Percentiles rank a stretch among this genome's conserved stretches.
Evolutionary conservation across 2,329 filamentous ascomycete species (phyloP).

Genomic region (Trichoderma polysporum): DNA sequence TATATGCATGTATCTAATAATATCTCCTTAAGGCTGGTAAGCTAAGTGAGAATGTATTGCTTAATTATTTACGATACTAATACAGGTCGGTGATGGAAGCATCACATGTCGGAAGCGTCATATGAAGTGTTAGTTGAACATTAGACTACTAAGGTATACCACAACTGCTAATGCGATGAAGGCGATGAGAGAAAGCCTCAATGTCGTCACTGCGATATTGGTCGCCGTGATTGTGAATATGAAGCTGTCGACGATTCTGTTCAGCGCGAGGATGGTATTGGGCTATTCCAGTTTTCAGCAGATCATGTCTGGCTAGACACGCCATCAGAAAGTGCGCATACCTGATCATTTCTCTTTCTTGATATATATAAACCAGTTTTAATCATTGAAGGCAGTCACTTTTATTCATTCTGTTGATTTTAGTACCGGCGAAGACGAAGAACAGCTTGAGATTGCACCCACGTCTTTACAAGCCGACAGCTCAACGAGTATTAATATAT

Average conservation of each 20-base stretch:
- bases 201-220: background rate
- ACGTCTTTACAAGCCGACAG: background rate
- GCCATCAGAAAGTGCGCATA: background rate
- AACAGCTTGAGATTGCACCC: background rate
- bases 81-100: background rate
- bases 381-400: background rate
- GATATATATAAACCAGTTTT: background rate
- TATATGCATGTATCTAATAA: background rate
- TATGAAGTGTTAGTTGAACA: background rate
- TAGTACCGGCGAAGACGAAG: background rate
- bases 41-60: background rate
- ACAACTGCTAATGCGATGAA: background rate
- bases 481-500: background rate
- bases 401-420: background rate
- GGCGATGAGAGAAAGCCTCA: background rate
- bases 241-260: background rate
- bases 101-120: constrained; percentile 3
- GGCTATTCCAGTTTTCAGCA: constrained; percentile 1
- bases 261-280: background rate
- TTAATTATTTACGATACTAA: background rate
- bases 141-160: background rate
- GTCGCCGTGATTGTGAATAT: background rate
- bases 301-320: constrained; percentile 1
- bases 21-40: background rate
- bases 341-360: background rate